phyloP scores from a whole-genome alignment of 108 stramenopile genomes.

The Schizochytrium sp. region DNA sequence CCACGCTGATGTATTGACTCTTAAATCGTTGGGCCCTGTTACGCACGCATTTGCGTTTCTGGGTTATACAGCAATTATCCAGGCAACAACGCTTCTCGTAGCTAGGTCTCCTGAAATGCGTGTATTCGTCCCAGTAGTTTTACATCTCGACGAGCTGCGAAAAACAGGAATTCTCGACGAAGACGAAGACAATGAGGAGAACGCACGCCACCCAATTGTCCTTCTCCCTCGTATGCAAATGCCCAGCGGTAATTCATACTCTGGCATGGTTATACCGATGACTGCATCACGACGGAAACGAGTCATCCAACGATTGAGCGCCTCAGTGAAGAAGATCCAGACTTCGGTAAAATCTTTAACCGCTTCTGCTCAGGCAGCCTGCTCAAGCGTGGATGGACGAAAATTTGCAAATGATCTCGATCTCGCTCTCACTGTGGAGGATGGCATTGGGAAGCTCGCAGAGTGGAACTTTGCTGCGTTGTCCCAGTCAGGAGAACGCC shows the following conservation, averaged over 20 bases:
- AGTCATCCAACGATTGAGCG: neutral
- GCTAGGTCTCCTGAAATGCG: neutral
- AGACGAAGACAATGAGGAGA: neutral
- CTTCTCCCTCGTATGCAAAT: neutral
- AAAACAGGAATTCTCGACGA: slow-evolving; percentile 18
- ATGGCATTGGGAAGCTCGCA: too few species aligned
- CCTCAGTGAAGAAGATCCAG: neutral
- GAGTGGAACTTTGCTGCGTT: too few species aligned
- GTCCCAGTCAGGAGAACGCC: too few species aligned
- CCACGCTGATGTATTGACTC: neutral
- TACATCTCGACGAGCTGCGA: slow-evolving; percentile 7
- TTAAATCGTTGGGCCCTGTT: neutral
- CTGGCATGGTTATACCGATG: neutral
- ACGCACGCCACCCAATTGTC: neutral
- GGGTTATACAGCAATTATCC: slow-evolving; percentile 13
- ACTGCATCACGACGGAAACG: slow-evolving; percentile 7
- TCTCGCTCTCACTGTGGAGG: too few species aligned
- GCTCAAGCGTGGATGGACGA: too few species aligned
- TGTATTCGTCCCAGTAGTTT: slow-evolving; percentile 49
- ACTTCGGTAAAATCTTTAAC: too few species aligned
- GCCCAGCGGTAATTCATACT: slow-evolving; percentile 13
- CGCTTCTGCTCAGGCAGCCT: too few species aligned
- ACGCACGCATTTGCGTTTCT: slow-evolving; percentile 54
- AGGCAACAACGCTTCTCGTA: slow-evolving; percentile 39
- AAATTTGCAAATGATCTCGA: too few species aligned